These are phyloP conservation scores for Citeromyces siamensis DNA, from an alignment of 1,139 yeast species.

Conservation along the genomic window DNA sequence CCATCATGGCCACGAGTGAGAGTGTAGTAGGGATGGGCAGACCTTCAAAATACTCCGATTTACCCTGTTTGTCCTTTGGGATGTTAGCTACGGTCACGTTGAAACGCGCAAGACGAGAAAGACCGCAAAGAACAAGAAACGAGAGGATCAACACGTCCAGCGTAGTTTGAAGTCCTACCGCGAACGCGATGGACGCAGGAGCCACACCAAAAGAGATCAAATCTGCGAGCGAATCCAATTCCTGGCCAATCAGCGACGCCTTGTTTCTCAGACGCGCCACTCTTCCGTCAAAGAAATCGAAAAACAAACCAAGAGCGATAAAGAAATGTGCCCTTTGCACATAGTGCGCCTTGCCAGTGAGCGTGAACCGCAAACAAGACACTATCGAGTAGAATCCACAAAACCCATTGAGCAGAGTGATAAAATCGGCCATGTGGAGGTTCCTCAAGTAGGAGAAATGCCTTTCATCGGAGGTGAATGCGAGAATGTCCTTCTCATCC, in stretches of 20 bases:
- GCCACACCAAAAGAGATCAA: constrained; percentile 87
- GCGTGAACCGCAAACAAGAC: constrained; percentile 70
- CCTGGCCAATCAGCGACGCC: constrained; percentile 93
- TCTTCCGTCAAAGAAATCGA: constrained; percentile 93
- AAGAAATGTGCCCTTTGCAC: constrained; percentile 85
- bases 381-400: constrained; percentile 85
- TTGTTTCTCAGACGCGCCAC: constrained; percentile 92
- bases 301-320: constrained; percentile 79
- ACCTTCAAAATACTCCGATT: constrained; percentile 82
- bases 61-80: constrained; percentile 80
- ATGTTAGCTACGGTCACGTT: constrained; percentile 88
- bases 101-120: constrained; percentile 88
- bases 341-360: constrained; percentile 55
- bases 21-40: constrained; percentile 90
- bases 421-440: constrained; percentile 91
- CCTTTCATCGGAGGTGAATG: constrained; percentile 67
- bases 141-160: constrained; percentile 66
- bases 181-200: constrained; percentile 87
- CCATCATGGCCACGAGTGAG: constrained; percentile 62
- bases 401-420: constrained; percentile 83
- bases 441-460: constrained; percentile 69
- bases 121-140: constrained; percentile 86
- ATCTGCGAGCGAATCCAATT: constrained; percentile 92
- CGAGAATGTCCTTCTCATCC: constrained; percentile 63
- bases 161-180: constrained; percentile 80